Conservation (phyloP, 1,139 yeast genomes). For the Debaryomycetaceae sp. region DNA sequence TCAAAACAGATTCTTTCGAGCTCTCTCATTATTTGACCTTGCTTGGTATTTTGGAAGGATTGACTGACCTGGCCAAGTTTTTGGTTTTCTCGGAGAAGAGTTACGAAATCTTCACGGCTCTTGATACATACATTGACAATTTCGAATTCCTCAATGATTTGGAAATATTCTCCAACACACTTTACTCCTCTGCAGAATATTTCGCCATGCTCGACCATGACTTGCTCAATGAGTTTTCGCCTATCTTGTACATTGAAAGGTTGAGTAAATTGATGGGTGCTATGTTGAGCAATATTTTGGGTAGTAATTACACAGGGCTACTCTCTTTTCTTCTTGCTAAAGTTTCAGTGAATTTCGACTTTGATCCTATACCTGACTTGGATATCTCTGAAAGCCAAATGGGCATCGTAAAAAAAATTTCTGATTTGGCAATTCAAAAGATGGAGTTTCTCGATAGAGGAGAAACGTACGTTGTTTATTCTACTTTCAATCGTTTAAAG, state of each 20-base stretch:
- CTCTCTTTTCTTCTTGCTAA: slow-evolving; percentile 28
- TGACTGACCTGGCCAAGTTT: slow-evolving; percentile 30
- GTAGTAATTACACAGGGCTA: slow-evolving; percentile 20
- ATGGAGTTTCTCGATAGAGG: slow-evolving; percentile 45
- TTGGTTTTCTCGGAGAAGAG: slow-evolving; percentile 26
- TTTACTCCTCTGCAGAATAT: slow-evolving; percentile 22
- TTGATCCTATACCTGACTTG: slow-evolving; percentile 11
- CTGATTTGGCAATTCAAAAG: slow-evolving; percentile 36
- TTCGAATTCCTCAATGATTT: slow-evolving; percentile 38
- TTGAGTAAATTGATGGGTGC: slow-evolving; percentile 38
- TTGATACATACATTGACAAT: slow-evolving; percentile 40
- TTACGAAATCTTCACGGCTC: slow-evolving; percentile 29
- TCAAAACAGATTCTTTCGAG: slow-evolving; percentile 18
- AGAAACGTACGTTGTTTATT: slow-evolving; percentile 42
- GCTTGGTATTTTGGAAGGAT: slow-evolving; percentile 45
- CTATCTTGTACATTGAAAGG: slow-evolving; percentile 45
- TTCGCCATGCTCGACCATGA: slow-evolving; percentile 27
- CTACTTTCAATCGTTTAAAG: slow-evolving; percentile 35
- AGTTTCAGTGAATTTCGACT: slow-evolving; percentile 21
- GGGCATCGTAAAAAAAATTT: slow-evolving; percentile 27
- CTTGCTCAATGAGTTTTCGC: slow-evolving; percentile 30
- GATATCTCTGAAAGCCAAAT: slow-evolving; percentile 23
- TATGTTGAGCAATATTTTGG: slow-evolving; percentile 28
- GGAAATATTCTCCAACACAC: slow-evolving; percentile 29
- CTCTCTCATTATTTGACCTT: slow-evolving; percentile 41